Evolutionary conservation across 495 filamentous ascomycete species (phyloP), one percentile per base, ranked within the genome.

Genomic region (Penicillium mononematosum): DNA sequence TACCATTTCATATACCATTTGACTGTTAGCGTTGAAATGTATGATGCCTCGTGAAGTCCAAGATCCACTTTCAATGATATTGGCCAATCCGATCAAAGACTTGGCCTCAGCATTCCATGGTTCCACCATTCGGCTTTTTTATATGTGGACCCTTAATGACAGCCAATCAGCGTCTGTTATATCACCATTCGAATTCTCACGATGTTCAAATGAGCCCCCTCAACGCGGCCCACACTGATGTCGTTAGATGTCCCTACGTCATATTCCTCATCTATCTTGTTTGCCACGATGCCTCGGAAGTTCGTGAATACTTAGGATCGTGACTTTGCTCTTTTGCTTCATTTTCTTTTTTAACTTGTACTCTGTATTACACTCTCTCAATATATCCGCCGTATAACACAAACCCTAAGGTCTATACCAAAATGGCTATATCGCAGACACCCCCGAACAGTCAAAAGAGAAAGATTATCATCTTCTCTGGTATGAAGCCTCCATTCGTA

Each of bases 381-480:
- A 10, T 24, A 53, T 20, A 52, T 2, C 22, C 22, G 2, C 9
- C 22, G 16, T 32, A 4, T 45, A 36, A 4, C 27, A 7, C 2
- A 45, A 24, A 36, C 14, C 24, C 6, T 22, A 8, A 22, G 34
- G 8, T 25, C 36, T 31, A 54, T 22, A 25, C n/a, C 47, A 66
- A 55, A 43, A 67, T 67, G 64, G 56, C 59, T 16, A 64, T 58
- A 52, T 36, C 58, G 59, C 43, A 57, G 53, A 34, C 60, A 53
- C 9, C 39, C 55, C 27, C n/a, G 9, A 31, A 34, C 16, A 11
- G n/a, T 47, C 56, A 60, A 32, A 69, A 65, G 50, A 55, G 68
- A 62, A 70, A 70, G 61, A 68, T 70, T 12, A 58, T 66, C 31
- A 68, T 70, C 58, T 70, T 70, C 46, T 70, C 68, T 10, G 68